Percentiles rank a stretch among this genome's conserved stretches.
These are phyloP conservation scores for Claviceps spartinae DNA, from an alignment of 2,329 filamentous ascomycete species.

Conservation along the genomic window DNA sequence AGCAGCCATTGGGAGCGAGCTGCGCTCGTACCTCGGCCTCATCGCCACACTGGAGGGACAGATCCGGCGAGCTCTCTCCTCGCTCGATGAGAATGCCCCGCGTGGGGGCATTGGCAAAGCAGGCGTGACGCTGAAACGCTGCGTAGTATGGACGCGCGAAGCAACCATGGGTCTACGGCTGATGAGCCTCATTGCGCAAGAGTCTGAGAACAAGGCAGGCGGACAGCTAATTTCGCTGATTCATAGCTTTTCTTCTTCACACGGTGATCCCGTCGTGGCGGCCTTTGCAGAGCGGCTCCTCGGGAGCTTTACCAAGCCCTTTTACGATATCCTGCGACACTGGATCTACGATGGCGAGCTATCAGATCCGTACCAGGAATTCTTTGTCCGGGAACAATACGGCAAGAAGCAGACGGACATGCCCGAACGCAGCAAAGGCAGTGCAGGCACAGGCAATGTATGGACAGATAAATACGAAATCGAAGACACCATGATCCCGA, in stretches of 20 bases:
- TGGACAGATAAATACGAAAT: slow-evolving; percentile 98
- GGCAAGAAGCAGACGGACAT: slow-evolving; percentile 29
- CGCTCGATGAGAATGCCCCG: slow-evolving; percentile 54
- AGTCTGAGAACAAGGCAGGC: slow-evolving; percentile 69
- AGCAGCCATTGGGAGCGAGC: slow-evolving; percentile 70
- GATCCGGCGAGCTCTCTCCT: slow-evolving; percentile 67
- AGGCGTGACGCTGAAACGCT: slow-evolving; percentile 87
- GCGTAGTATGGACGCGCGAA: slow-evolving; percentile 93
- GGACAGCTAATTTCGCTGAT: slow-evolving; percentile 90
- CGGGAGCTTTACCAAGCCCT: slow-evolving; percentile 76
- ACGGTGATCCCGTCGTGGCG: slow-evolving; percentile 89
- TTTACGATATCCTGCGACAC: slow-evolving; percentile 88
- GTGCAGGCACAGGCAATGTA: slow-evolving; percentile 53
- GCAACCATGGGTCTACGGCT: slow-evolving; percentile 88
- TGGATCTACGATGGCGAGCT: slow-evolving; percentile 99
- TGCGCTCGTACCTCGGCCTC: slow-evolving; percentile 78
- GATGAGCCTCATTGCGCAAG: slow-evolving; percentile 88
- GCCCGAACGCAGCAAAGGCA: slow-evolving; percentile 39
- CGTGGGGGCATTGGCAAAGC: slow-evolving; percentile 65
- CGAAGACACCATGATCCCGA: slow-evolving; percentile 73
- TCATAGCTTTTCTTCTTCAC: slow-evolving; percentile 81
- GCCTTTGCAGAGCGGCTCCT: slow-evolving; percentile 85
- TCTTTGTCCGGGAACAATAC: slow-evolving; percentile 82
- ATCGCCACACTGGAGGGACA: slow-evolving; percentile 89
- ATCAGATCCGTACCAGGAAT: slow-evolving; percentile 89